Evolutionary conservation across 768 basidiomycete species (phyloP).

Genomic region (Filobasidium floriforme): DNA sequence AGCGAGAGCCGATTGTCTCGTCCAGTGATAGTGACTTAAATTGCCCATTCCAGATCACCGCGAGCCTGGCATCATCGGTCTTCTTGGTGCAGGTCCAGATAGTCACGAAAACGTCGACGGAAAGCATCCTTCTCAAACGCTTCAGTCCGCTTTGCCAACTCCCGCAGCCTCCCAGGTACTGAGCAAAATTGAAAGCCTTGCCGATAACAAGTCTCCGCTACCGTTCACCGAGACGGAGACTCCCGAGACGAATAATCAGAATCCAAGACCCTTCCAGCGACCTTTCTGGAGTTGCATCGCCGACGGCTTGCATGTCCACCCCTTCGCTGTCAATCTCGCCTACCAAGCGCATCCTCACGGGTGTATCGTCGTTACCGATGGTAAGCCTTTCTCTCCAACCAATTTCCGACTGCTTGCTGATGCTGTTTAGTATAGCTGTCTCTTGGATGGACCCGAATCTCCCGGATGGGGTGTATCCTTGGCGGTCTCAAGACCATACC

Average conservation of each 20-base stretch:
- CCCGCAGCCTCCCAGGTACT: neutral
- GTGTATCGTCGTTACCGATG: conserved; percentile 82
- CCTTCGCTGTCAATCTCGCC: conserved; percentile 79
- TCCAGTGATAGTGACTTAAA: neutral
- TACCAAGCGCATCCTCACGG: conserved; percentile 75
- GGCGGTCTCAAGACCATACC: conserved; percentile 51
- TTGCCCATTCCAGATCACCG: conserved; percentile 55
- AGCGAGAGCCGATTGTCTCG: neutral
- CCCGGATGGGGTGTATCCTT: conserved; percentile 73
- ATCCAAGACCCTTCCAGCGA: conserved; percentile 32
- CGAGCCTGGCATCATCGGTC: conserved; percentile 83
- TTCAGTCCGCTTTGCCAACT: neutral
- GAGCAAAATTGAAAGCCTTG: too few species aligned
- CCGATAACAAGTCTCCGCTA: too few species aligned
- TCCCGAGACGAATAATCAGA: neutral
- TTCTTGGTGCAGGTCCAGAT: conserved; percentile 47
- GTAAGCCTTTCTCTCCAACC: conserved; percentile 35
- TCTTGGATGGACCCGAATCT: conserved; percentile 77
- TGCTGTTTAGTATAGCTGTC: conserved; percentile 54
- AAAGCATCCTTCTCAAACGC: neutral
- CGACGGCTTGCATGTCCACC: conserved; percentile 84
- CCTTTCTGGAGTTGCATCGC: conserved; percentile 86
- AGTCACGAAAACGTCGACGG: too few species aligned
- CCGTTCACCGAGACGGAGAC: too few species aligned
- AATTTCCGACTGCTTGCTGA: neutral